Evolutionary conservation across 768 basidiomycete genomes (phyloP), one percentile per base, ranked within the genome.

Genomic region (Mycena maculata): DNA sequence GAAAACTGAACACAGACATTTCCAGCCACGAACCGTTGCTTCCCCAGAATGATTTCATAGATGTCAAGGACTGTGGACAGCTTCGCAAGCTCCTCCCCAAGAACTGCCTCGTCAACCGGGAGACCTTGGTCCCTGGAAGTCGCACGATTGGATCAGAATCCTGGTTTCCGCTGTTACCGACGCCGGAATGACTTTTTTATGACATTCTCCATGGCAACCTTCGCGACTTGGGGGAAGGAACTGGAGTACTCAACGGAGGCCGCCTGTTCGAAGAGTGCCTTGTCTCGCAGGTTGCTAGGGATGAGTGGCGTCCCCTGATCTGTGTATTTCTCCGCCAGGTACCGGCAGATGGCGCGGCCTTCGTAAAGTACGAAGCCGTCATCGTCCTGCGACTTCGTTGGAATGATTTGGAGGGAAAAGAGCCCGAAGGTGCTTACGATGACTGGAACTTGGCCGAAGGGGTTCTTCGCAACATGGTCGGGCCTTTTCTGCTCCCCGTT

Each of bases 1-100:
- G 13, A 36, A 13, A 36, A 13, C 33, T 36, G n/a, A n/a, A n/a
- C n/a, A n/a, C n/a, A n/a, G 44, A 81, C 82, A 65, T 86, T 75
- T 11, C 83, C 82, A 18, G 80, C 81, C 59, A 84, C 70, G 69
- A 82, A 85, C 65, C 77, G 77, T 53, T 78, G 76, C 72, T 82
- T 84, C 22, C 74, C 71, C n/a, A 87, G 79, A 59, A 86, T 79
- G 16, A 60, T 65, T 55, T 86, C 85, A 74, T 85, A 86, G 7
- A 73, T 82, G 20, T 78, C 74, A 23, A 86, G 76, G 60, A 78
- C 79, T 0, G 62, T 72, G 31, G 76, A 74, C 15, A 82, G 72
- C 8, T 67, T 68, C 31, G 60, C 48, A 9, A 71, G 57, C 27
- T 70, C 66, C 20, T 63, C 65, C 60, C 69, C 69, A 16, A 70